phyloP scores from a whole-genome alignment of 1,284 basidiomycete species.

The Microbotryum saponariae region DNA sequence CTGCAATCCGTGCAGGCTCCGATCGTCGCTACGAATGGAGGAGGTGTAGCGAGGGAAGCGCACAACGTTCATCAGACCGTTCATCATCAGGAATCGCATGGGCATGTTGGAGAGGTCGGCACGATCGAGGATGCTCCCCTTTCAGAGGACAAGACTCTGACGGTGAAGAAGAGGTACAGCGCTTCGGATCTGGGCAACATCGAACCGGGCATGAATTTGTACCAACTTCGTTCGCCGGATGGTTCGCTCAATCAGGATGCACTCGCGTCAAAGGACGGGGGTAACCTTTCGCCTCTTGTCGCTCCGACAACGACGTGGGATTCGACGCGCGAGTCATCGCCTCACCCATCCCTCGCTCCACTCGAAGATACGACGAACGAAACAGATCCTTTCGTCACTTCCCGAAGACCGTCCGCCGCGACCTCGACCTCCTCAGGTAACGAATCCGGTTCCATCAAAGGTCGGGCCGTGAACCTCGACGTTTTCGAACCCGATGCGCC shows the following conservation, averaged over 20 bases:
- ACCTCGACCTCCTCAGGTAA: constrained; percentile 4
- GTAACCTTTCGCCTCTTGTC: background rate
- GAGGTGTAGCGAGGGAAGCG: constrained; percentile 12
- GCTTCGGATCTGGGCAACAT: too few species aligned
- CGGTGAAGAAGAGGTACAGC: too few species aligned
- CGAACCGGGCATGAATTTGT: too few species aligned
- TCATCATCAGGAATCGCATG: background rate
- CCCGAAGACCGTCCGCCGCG: background rate
- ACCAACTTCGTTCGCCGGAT: too few species aligned
- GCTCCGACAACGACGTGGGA: background rate
- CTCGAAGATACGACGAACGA: background rate
- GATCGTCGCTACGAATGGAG: too few species aligned
- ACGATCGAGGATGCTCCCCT: background rate
- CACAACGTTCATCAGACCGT: background rate
- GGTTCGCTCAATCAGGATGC: too few species aligned
- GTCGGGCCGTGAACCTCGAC: constrained; percentile 10
- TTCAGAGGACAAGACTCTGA: too few species aligned
- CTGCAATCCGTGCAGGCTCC: too few species aligned
- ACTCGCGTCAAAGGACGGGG: background rate
- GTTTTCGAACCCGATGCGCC: constrained; percentile 20
- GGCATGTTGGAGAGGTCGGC: background rate
- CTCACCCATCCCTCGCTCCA: background rate
- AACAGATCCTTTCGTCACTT: too few species aligned
- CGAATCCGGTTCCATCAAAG: background rate
- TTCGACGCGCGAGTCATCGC: background rate